Conservation (phyloP, 257 asterid species). For the Marsdenia floribunda region DNA sequence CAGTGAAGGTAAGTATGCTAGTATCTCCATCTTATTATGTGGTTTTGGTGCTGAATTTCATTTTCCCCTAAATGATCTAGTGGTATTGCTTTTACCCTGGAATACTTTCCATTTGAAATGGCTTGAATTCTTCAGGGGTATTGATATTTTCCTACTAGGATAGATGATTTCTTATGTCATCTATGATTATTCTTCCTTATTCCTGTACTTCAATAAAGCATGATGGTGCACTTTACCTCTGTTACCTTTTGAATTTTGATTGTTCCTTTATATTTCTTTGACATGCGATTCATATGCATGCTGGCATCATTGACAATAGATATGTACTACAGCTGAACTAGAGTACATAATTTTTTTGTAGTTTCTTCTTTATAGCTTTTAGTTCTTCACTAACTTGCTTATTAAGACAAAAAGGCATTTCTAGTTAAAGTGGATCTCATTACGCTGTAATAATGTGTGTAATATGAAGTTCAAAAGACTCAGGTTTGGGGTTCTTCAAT, state of each 20-base stretch:
- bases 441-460: neutral
- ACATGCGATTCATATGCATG: neutral
- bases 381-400: neutral
- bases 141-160: neutral
- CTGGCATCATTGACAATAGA: neutral
- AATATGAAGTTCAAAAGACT: neutral
- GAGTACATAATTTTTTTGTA: neutral
- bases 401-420: neutral
- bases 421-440: neutral
- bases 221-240: neutral
- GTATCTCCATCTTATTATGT: neutral
- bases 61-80: neutral
- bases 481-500: neutral
- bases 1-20: conserved; percentile 57
- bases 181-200: neutral
- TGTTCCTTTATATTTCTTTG: neutral
- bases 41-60: neutral
- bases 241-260: neutral
- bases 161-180: neutral
- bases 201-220: neutral
- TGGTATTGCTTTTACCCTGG: neutral
- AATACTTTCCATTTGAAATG: neutral
- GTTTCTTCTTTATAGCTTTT: conserved; percentile 2
- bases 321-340: neutral
- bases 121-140: neutral